A percentile compares a stretch with the other conserved stretches of the same genome.
Conservation (phyloP, 2,329 filamentous ascomycete species). For the Hypoxylon sp. region DNA sequence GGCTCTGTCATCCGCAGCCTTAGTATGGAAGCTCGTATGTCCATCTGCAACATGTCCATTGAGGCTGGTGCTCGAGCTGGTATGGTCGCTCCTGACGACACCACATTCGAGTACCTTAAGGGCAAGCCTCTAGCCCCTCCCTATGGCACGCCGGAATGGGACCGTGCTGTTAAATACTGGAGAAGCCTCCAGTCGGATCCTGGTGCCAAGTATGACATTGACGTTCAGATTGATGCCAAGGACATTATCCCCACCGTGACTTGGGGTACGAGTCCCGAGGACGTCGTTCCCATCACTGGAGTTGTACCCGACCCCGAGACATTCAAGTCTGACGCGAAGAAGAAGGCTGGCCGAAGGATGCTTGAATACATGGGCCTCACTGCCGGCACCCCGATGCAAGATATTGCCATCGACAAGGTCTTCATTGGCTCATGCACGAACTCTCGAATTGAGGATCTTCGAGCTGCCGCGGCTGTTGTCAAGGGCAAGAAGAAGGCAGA, state of each 20-base stretch:
- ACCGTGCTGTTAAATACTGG: slow-evolving; percentile 91
- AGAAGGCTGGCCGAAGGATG: slow-evolving; percentile 82
- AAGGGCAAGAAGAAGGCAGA: slow-evolving; percentile 87
- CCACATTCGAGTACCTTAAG: slow-evolving; percentile 95
- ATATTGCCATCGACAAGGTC: slow-evolving; percentile 93
- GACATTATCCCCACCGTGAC: slow-evolving; percentile 95
- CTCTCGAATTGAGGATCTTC: slow-evolving; percentile 94
- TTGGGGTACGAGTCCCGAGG: slow-evolving; percentile 97
- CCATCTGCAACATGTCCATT: slow-evolving; percentile 99
- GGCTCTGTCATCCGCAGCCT: slow-evolving; percentile 90
- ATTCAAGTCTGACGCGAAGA: slow-evolving; percentile 85
- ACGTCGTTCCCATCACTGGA: slow-evolving; percentile 94
- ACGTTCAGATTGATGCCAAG: slow-evolving; percentile 90
- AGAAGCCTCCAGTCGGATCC: slow-evolving; percentile 85
- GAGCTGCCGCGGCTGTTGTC: slow-evolving; percentile 87
- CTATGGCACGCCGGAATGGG: slow-evolving; percentile 88
- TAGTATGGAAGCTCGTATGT: slow-evolving; percentile 98
- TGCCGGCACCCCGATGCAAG: slow-evolving; percentile 89
- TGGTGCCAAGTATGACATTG: slow-evolving; percentile 90
- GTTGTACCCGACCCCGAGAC: slow-evolving; percentile 91
- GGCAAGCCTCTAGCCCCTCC: slow-evolving; percentile 90
- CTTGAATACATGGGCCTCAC: slow-evolving; percentile 97
- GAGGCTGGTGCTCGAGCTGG: slow-evolving; percentile 95
- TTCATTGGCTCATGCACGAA: slow-evolving; percentile 99
- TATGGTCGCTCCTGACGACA: slow-evolving; percentile 96